phyloP scores from a whole-genome alignment of 805 yeast genomes.

The Ogataea haglerorum region DNA sequence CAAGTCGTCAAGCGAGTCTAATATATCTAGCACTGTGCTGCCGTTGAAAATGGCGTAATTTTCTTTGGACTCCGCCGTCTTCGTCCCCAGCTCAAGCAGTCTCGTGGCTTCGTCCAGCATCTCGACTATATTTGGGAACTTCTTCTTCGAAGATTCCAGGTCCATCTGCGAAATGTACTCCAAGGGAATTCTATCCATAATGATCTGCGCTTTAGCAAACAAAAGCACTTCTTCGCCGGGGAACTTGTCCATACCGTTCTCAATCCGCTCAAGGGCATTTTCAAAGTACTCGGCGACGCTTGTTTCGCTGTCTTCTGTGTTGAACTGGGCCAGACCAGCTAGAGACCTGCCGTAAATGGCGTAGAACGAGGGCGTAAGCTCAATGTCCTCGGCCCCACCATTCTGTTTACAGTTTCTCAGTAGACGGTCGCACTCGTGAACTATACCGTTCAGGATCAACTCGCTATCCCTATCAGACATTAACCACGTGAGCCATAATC shows the following conservation, averaged over 20 bases:
- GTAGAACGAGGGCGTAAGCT: constrained; percentile 54
- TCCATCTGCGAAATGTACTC: constrained; percentile 52
- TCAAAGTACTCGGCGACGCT: constrained; percentile 53
- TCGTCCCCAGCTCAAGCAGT: constrained; percentile 43
- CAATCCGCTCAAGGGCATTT: constrained; percentile 69
- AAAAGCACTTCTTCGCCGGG: constrained; percentile 44
- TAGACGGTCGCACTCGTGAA: constrained; percentile 89
- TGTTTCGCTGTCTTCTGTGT: constrained; percentile 28
- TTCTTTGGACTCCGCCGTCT: constrained; percentile 23
- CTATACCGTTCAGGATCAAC: constrained; percentile 70
- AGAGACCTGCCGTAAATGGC: constrained; percentile 72
- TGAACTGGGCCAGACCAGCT: constrained; percentile 58
- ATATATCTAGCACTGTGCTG: constrained; percentile 42
- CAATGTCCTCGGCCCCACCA: constrained; percentile 28
- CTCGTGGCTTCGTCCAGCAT: constrained; percentile 46
- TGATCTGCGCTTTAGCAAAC: constrained; percentile 53
- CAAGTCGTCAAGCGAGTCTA: constrained; percentile 62
- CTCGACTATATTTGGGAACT: constrained; percentile 36
- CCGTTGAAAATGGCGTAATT: constrained; percentile 21
- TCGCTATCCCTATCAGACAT: constrained; percentile 58
- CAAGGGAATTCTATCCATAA: constrained; percentile 57
- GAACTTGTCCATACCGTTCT: constrained; percentile 50
- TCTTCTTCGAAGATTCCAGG: constrained; percentile 35
- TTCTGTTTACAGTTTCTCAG: constrained; percentile 45
- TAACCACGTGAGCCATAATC: constrained; percentile 64